These are phyloP conservation scores for Hirsutella thompsonii DNA, from an alignment of 2,329 filamentous ascomycete species.

Conservation along the genomic window DNA sequence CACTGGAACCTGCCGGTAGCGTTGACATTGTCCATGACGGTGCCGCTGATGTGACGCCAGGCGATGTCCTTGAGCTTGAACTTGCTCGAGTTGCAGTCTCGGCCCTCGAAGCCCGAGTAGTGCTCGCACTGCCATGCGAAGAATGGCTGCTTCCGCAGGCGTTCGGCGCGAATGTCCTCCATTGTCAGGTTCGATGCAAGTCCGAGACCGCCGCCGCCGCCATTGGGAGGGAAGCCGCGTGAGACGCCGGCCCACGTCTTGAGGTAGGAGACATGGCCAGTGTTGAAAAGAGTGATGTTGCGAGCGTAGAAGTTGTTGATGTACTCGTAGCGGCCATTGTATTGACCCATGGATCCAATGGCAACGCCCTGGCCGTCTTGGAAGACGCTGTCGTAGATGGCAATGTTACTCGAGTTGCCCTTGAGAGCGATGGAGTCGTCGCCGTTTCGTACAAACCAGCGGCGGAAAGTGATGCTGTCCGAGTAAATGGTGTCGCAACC, in stretches of 20 bases:
- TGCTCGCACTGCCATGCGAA: constrained; percentile 23
- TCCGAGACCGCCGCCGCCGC: constrained; percentile 42
- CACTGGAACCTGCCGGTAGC: constrained; percentile 17
- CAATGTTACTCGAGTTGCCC: constrained; percentile 41
- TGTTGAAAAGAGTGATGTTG: constrained; percentile 32
- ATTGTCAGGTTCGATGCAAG: constrained; percentile 18
- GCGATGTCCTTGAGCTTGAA: constrained; percentile 17
- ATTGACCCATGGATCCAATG: constrained; percentile 45
- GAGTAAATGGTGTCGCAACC: constrained; percentile 38
- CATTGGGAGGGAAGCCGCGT: constrained; percentile 40
- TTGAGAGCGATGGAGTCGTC: constrained; percentile 42
- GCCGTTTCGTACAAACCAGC: constrained; percentile 37
- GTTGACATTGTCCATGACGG: constrained; percentile 11
- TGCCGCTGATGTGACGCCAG: constrained; percentile 16
- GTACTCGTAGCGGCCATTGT: constrained; percentile 30
- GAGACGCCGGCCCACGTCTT: constrained; percentile 46
- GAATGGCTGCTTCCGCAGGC: constrained; percentile 15
- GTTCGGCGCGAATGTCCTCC: constrained; percentile 16
- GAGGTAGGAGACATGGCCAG: constrained; percentile 35
- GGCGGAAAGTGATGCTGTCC: constrained; percentile 34
- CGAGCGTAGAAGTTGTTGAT: constrained; percentile 34
- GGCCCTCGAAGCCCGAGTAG: constrained; percentile 18
- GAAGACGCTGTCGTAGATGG: constrained; percentile 33
- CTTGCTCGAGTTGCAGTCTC: constrained; percentile 20
- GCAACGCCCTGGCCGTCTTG: constrained; percentile 38